Base-by-base conservation (phyloP, 139 green algal species). In the Gonium pectorale region DNA sequence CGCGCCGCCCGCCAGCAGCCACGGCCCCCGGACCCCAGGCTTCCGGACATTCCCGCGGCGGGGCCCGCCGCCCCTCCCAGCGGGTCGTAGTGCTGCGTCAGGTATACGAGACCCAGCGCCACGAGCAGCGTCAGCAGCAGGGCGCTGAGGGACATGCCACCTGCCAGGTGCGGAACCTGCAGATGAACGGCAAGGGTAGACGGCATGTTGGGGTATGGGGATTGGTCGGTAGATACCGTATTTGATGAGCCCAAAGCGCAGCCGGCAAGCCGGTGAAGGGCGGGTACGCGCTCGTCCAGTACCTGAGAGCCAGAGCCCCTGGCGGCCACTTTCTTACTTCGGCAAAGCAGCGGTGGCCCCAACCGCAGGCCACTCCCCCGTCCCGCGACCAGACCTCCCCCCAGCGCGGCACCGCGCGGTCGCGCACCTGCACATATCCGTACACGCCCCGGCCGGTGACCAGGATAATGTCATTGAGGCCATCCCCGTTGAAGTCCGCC, bases 401-500 rank as follows among this genome's bases (percentile, higher is more conserved):
- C 8, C 9, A 54, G 41, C 41, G 38, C 67, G 41, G 22, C 5
- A 5, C 67, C 6, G 5, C 31, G 9, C 67, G 8, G n/a, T 22
- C 68, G 0, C 75, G 4, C 52, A 92, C 79, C 89, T 95, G 93
- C 46, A 87, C 86, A 74, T 92, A 98, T 44, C 66, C 79, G 40
- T 78, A 86, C 35, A 86, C n/a, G 5, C 93, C 94, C 21, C 91
- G 59, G 4, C 64, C 31, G 0, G 85, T 91, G 3, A 96, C 74
- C 7, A 98, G 56, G 0, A 99, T 81, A 3, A 99, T 67, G 80
- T 99, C 97, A 27, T 91, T 98, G 43, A 97, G 89, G 6, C 94
- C 90, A 77, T 99, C 96, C 2, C 94, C 91, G 81, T 97, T 96
- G 89, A 97, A 99, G 74, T 99, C 97, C 33, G 86, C 86, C 29